phyloP scores from a whole-genome alignment of 345 rosid genomes.

The Salix exigua region DNA sequence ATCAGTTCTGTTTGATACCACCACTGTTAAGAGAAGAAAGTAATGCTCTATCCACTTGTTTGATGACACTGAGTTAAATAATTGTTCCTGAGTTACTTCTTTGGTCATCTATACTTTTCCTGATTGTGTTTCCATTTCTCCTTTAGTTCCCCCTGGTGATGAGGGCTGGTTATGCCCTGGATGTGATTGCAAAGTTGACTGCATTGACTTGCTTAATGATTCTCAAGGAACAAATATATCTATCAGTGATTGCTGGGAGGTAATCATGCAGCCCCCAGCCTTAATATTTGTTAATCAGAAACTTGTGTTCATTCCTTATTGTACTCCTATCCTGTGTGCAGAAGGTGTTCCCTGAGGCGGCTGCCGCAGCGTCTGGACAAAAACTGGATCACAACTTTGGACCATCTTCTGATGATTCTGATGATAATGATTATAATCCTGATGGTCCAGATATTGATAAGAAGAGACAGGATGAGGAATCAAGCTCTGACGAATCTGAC shows the following conservation, averaged over 20 bases:
- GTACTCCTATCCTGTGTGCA: slow-evolving; percentile 31
- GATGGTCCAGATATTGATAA: slow-evolving; percentile 38
- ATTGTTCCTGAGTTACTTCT: slow-evolving; percentile 10
- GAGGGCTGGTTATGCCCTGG: slow-evolving; percentile 97
- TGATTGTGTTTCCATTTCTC: slow-evolving; percentile 16
- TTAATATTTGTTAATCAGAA: background rate
- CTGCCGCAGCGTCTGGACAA: slow-evolving; percentile 43
- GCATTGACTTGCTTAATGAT: slow-evolving; percentile 71
- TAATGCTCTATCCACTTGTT: slow-evolving; percentile 38
- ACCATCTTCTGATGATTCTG: slow-evolving; percentile 81
- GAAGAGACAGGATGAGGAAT: slow-evolving; percentile 45
- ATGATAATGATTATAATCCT: slow-evolving; percentile 74
- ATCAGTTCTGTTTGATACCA: slow-evolving; percentile 83
- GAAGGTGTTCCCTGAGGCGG: slow-evolving; percentile 92
- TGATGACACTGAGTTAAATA: slow-evolving; percentile 16
- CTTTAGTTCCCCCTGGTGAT: slow-evolving; percentile 87
- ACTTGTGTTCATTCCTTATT: slow-evolving; percentile 6
- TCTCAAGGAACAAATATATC: slow-evolving; percentile 65
- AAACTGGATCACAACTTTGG: slow-evolving; percentile 49
- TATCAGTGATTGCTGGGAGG: slow-evolving; percentile 79
- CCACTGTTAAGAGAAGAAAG: slow-evolving; percentile 86
- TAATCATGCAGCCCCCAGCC: slow-evolving; percentile 21
- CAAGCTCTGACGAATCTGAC: slow-evolving; percentile 59
- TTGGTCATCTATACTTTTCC: slow-evolving; percentile 12
- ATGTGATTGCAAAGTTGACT: slow-evolving; percentile 84